phyloP scores from a whole-genome alignment of 1,284 basidiomycete genomes.

The Heterobasidion irregulare region DNA sequence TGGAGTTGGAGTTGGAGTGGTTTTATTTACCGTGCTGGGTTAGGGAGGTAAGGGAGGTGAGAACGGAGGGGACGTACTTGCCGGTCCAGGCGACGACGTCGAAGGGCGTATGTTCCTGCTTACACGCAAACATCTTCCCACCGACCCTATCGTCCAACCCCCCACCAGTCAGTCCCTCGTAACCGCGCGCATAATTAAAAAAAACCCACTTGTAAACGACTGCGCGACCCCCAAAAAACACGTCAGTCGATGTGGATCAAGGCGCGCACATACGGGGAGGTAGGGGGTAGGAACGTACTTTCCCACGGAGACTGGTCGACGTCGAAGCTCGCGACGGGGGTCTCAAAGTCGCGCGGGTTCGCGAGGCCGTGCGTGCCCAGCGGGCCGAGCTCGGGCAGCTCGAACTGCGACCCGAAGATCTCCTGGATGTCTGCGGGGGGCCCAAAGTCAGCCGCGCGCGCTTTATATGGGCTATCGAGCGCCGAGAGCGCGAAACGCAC shows the following conservation, averaged over 20 bases:
- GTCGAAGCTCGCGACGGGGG: constrained; percentile 55
- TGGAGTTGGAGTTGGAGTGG: not conserved
- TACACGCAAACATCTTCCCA: constrained; percentile 47
- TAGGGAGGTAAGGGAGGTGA: too few relatives aligned
- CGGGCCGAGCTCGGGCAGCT: constrained; percentile 60
- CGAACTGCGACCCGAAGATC: constrained; percentile 55
- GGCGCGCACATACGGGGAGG: too few relatives aligned
- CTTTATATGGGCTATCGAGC: not conserved
- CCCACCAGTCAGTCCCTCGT: not conserved
- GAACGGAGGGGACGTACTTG: constrained; percentile 31
- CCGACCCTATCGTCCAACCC: constrained; percentile 32
- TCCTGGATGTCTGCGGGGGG: constrained; percentile 29
- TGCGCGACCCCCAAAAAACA: constrained; percentile 7
- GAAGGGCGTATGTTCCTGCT: constrained; percentile 62
- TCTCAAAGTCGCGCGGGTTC: constrained; percentile 57
- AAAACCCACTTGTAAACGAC: constrained; percentile 38
- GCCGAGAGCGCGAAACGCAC: constrained; percentile 20
- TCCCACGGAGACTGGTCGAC: constrained; percentile 53
- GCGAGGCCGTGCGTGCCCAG: constrained; percentile 58
- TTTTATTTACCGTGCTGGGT: not conserved
- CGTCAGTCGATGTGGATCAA: not conserved
- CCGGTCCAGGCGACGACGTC: constrained; percentile 69
- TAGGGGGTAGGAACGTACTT: constrained; percentile 24
- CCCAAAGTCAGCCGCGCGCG: not conserved
- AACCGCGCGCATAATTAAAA: not conserved